Evolutionary conservation across 2,329 filamentous ascomycete genomes (phyloP), one percentile per base, ranked within the genome.

Genomic region (Cercospora sp.): DNA sequence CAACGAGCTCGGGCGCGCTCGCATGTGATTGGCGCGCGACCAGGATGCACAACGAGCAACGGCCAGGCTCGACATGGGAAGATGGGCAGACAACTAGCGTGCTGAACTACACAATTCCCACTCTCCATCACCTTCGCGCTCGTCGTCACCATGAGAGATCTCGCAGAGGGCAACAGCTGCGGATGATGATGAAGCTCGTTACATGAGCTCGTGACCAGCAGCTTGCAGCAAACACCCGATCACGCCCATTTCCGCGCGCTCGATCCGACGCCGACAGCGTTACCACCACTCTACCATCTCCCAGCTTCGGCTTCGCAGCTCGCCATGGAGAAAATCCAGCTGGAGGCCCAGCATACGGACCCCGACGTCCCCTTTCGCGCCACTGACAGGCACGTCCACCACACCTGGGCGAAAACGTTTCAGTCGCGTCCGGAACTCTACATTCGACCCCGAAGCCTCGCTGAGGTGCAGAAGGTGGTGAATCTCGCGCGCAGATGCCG

Each of bases 381-480:
- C 5, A 85, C 85, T 67, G 83, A 86, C 68, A 83, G 87, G 63
- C 89, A 98, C 79, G 81, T 89, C 60, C 95, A 98, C 82, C 90
- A 90, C 75, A 99, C 95, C 20, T 99, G 95, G 95, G 95, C 95
- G 45, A 90, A 90, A 77, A 98, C 95, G 60, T 97, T 96, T 82
- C 90, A 91, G 75, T 95, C 91, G 61, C 87, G 89, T 18, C 95
- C 95, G 2, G 93, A 97, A 83, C 89, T 98, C 67, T 97, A 94
- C 81, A 88, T 98, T 74, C 91, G 91, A 75, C 95, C 95, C 2
- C 86, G 91, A 75, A 90, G 89, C 1, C 83, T 95, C 62, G 83
- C 84, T 13, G 94, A 98, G 81, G 87, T 99, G 72, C 90, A 94
- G 79, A 94, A 96, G 79, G 84, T 91, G 61, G 87, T 97, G 69